Percentiles rank a stretch among this genome's conserved stretches.
These are phyloP conservation scores for Hyphochytrium catenoides DNA, from an alignment of 352 stramenopile species.

Conservation along the genomic window DNA sequence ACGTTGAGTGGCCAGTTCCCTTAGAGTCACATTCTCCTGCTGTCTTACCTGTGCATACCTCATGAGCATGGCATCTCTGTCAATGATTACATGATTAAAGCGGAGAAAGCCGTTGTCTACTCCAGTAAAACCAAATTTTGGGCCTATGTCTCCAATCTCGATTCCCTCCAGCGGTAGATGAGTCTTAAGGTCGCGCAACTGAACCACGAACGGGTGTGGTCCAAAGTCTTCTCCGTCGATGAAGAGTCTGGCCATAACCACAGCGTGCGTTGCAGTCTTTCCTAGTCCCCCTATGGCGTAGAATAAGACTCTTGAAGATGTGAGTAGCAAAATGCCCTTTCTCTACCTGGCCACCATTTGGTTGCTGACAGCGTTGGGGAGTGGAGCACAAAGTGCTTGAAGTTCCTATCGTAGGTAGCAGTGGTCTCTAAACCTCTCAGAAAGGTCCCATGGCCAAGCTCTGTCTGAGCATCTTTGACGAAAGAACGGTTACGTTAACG, in stretches of 20 bases:
- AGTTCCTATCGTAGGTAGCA: slow-evolving; percentile 60
- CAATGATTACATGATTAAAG: slow-evolving; percentile 64
- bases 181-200: slow-evolving; percentile 45
- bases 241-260: slow-evolving; percentile 67
- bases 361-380: slow-evolving; percentile 72
- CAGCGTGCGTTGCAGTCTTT: slow-evolving; percentile 70
- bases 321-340: too few relatives aligned
- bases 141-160: slow-evolving; percentile 66
- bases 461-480: slow-evolving; percentile 88
- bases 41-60: slow-evolving; percentile 18
- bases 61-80: slow-evolving; percentile 30
- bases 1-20: too few relatives aligned
- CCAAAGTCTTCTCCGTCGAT: slow-evolving; percentile 28
- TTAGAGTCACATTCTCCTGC: too few relatives aligned
- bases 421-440: slow-evolving; percentile 69
- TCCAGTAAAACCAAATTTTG: slow-evolving; percentile 68
- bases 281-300: too few relatives aligned
- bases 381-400: slow-evolving; percentile 77
- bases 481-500: too few relatives aligned
- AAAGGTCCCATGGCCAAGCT: slow-evolving; percentile 82
- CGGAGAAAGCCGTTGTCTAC: slow-evolving; percentile 73
- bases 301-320: too few relatives aligned
- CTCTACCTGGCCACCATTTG: slow-evolving; percentile 92
- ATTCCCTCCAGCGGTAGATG: slow-evolving; percentile 56
- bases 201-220: slow-evolving; percentile 84